Evolutionary conservation across 345 rosid species (phyloP), one percentile per base, ranked within the genome.

Genomic region (Rhizophora mangle): DNA sequence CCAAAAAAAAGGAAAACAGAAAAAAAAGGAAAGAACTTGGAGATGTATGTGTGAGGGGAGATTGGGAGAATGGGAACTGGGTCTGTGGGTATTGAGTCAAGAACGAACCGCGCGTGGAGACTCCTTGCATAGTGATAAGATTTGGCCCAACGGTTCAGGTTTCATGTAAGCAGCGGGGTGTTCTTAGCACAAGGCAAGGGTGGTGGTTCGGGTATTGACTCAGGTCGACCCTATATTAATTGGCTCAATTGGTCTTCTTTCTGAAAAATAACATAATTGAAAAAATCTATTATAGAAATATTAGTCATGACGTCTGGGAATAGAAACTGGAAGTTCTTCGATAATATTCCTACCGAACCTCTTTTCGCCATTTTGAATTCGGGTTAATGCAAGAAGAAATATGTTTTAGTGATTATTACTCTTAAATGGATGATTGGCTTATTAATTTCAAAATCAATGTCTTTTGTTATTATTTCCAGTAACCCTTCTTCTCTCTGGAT

Each of bases 151-250:
- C 15, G 61, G 39, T 59, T 51, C 46, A 56, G 76, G 27, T 60
- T 22, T n/a, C 29, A 20, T 27, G 52, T 24, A n/a, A 29, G 59
- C 59, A 29, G 52, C 9, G 11, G 74, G 3, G 30, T 56, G 70
- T 75, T 68, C 75, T 80, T 68, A 80, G 43, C 81, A 70, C 80
- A 63, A 72, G 62, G 89, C 87, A 80, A 84, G 88, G 88, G 90
- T 90, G 92, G 91, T 92, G 99, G 98, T 96, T 96, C 99, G 99
- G 99, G 99, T 87, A 96, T 96, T 92, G 99, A 96, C 99, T 96
- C 82, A 69, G 88, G 81, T 86, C 72, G 77, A 82, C 96, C 96
- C 86, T 70, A 19, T 32, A 36, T 13, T 21, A 56, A 3, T 26
- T 24, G 10, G 29, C 26, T 56, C 13, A 2, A 22, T 56, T 24